Conservation (phyloP, 108 stramenopile genomes). For the Nitzschia sp. region DNA sequence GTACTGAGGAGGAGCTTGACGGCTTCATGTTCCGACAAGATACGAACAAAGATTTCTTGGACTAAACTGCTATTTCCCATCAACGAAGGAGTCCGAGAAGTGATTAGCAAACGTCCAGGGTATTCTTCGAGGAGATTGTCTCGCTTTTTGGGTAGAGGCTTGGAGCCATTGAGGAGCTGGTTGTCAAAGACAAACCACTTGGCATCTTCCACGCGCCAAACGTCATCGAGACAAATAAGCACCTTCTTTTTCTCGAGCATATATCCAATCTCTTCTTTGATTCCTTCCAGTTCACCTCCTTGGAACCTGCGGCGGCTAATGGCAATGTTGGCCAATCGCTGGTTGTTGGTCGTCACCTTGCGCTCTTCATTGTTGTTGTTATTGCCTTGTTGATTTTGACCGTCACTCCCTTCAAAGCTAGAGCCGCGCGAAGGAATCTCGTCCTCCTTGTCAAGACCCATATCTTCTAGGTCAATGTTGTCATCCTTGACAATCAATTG, state of each 20-base stretch:
- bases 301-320: slow-evolving; percentile 69
- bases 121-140: slow-evolving; percentile 37
- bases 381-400: background rate
- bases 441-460: slow-evolving; percentile 32
- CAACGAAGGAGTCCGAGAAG: slow-evolving; percentile 72
- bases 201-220: slow-evolving; percentile 85
- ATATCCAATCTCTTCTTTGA: slow-evolving; percentile 76
- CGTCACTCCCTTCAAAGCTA: slow-evolving; percentile 29
- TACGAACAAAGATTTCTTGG: slow-evolving; percentile 86
- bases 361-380: slow-evolving; percentile 5
- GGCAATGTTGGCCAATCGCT: slow-evolving; percentile 51
- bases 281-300: slow-evolving; percentile 80
- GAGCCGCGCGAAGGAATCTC: slow-evolving; percentile 34
- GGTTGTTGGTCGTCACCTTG: slow-evolving; percentile 8
- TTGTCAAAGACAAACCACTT: slow-evolving; percentile 85
- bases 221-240: slow-evolving; percentile 83
- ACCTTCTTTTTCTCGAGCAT: slow-evolving; percentile 59
- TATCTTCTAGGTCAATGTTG: slow-evolving; percentile 43
- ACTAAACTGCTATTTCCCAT: slow-evolving; percentile 64
- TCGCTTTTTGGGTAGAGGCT: slow-evolving; percentile 15
- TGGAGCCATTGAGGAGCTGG: slow-evolving; percentile 25
- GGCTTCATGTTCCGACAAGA: slow-evolving; percentile 84
- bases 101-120: slow-evolving; percentile 71
- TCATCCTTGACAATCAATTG: slow-evolving; percentile 68
- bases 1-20: slow-evolving; percentile 82